Conservation (phyloP, 805 yeast species). For the Candida andamanensis region DNA sequence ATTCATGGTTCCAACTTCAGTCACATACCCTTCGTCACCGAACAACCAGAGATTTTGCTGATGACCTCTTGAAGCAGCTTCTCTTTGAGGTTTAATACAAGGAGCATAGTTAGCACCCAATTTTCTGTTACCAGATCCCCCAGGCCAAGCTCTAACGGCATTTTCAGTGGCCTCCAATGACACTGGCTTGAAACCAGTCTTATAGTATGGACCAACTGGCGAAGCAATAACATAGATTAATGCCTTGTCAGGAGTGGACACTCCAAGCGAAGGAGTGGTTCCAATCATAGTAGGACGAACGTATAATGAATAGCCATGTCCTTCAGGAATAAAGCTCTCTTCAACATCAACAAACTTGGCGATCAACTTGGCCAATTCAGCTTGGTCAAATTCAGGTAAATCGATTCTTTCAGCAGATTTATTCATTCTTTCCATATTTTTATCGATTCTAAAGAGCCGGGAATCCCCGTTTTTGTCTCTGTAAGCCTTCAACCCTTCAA, state of each 20-base stretch:
- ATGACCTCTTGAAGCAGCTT: constrained; percentile 88
- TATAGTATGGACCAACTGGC: constrained; percentile 91
- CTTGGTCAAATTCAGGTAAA: constrained; percentile 79
- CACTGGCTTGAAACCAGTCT: constrained; percentile 95
- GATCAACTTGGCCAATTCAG: constrained; percentile 69
- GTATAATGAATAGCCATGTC: constrained; percentile 86
- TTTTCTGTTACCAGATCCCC: constrained; percentile 94
- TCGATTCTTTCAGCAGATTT: constrained; percentile 83
- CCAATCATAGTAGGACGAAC: constrained; percentile 95
- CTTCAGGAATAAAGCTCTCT: constrained; percentile 72
- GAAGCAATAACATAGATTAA: constrained; percentile 82
- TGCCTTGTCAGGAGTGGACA: constrained; percentile 75
- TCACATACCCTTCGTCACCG: constrained; percentile 78
- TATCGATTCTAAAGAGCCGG: constrained; percentile 86
- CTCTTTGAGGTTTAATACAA: constrained; percentile 81
- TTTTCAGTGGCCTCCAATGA: constrained; percentile 90
- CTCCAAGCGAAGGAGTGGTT: constrained; percentile 85
- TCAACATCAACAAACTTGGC: constrained; percentile 74
- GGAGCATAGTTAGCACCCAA: constrained; percentile 98
- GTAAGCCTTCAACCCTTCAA: constrained; percentile 96
- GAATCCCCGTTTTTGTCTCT: constrained; percentile 54
- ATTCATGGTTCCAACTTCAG: constrained; percentile 98
- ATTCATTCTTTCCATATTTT: constrained; percentile 90
- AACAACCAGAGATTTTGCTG: constrained; percentile 96
- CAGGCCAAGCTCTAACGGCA: constrained; percentile 99